phyloP scores from a whole-genome alignment of 2,329 filamentous ascomycete genomes.

The Reticulascus tulasneorum region DNA sequence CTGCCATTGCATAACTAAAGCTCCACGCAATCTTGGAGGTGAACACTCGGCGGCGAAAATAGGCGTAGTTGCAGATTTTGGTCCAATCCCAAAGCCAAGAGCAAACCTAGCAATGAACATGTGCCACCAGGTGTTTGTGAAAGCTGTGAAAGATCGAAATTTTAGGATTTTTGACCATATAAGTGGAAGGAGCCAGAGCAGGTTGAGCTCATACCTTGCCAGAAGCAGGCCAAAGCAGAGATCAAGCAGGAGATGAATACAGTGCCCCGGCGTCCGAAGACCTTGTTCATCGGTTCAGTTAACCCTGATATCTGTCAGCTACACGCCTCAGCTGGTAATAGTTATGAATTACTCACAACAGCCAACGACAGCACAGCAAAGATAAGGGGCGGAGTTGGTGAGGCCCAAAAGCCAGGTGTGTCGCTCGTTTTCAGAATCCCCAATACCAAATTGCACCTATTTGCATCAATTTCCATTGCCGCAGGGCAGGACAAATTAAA shows the following conservation, averaged over 20 bases:
- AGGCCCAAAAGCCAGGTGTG: slow-evolving; percentile 58
- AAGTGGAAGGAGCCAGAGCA: too few relatives aligned
- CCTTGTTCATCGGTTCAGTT: slow-evolving; percentile 67
- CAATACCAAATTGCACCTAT: slow-evolving; percentile 58
- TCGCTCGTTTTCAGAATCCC: slow-evolving; percentile 40
- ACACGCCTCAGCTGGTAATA: too few relatives aligned
- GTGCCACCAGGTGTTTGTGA: too few relatives aligned
- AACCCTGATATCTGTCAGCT: slow-evolving; percentile 35
- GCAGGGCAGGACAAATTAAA: too few relatives aligned
- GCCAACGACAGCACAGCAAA: slow-evolving; percentile 64
- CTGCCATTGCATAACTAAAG: slow-evolving; percentile 72
- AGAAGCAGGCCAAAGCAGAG: slow-evolving; percentile 51
- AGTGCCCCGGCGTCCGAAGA: slow-evolving; percentile 66
- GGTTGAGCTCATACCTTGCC: slow-evolving; percentile 41
- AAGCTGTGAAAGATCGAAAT: too few relatives aligned
- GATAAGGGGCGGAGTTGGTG: slow-evolving; percentile 57
- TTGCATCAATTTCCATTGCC: too few relatives aligned
- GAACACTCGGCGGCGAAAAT: slow-evolving; percentile 68
- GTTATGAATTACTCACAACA: slow-evolving; percentile 51
- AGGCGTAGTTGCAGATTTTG: slow-evolving; percentile 65
- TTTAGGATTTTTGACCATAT: too few relatives aligned
- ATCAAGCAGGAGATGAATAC: slow-evolving; percentile 66
- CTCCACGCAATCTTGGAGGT: slow-evolving; percentile 60
- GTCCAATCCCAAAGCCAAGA: slow-evolving; percentile 67
- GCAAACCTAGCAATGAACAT: slow-evolving; percentile 68